phyloP scores from a whole-genome alignment of 441 rosid species.

The Isatis lusitanica region DNA sequence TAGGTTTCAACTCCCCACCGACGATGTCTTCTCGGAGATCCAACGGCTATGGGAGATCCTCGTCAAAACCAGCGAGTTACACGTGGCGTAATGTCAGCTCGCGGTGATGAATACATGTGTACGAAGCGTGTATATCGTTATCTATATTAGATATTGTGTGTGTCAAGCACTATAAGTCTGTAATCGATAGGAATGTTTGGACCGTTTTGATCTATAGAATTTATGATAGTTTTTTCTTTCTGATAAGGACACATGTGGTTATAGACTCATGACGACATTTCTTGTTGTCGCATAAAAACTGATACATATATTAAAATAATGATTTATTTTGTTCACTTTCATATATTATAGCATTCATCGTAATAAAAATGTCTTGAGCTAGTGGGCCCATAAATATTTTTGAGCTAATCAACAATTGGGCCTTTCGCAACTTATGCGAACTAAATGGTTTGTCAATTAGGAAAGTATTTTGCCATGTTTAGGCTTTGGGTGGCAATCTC shows the following conservation, averaged over 20 bases:
- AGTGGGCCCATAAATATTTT: neutral
- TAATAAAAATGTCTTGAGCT: too few relatives aligned
- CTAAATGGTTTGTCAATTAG: neutral
- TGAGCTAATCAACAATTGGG: neutral
- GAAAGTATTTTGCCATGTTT: neutral
- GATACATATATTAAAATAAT: neutral
- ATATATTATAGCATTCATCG: neutral
- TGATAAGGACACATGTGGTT: constrained; percentile 2
- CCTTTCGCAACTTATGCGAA: neutral
- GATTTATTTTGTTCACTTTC: neutral
- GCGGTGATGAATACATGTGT: constrained; percentile 4
- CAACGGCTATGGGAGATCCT: constrained; percentile 74
- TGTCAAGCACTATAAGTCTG: neutral
- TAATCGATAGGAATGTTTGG: constrained; percentile 18
- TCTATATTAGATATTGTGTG: neutral
- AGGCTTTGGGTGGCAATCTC: neutral
- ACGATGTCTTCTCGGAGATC: constrained; percentile 75
- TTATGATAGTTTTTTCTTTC: constrained; percentile 5
- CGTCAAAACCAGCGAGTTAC: constrained; percentile 33
- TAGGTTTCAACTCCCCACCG: constrained; percentile 82
- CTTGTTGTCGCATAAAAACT: neutral
- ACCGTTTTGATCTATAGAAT: constrained; percentile 3
- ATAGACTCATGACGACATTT: neutral
- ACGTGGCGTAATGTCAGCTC: constrained; percentile 25
- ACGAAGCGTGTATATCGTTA: constrained; percentile 20